A percentile compares a stretch with the other conserved stretches of the same genome.
Evolutionary conservation across 2,329 filamentous ascomycete genomes (phyloP).

Genomic region (Beauveria asiatica): DNA sequence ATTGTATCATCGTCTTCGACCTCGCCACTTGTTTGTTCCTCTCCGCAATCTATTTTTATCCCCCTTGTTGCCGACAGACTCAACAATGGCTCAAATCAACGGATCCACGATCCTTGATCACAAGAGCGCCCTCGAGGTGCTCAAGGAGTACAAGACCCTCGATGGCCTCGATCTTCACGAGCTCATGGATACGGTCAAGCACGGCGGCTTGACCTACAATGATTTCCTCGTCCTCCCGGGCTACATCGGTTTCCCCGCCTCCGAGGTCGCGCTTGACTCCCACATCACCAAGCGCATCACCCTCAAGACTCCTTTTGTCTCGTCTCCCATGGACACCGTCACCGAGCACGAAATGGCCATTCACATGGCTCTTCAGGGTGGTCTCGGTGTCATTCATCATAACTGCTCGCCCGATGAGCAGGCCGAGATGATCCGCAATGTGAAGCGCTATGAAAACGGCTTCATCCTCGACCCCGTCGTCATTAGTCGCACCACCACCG

Average conservation of each 20-base stretch:
- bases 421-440: slow-evolving; percentile 98
- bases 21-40: slow-evolving; percentile 24
- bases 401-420: slow-evolving; percentile 97
- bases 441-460: slow-evolving; percentile 98
- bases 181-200: slow-evolving; percentile 82
- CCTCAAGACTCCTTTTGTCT: slow-evolving; percentile 93
- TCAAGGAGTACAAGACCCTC: slow-evolving; percentile 68
- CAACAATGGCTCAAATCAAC: slow-evolving; percentile 57
- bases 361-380: slow-evolving; percentile 84
- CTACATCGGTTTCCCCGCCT: slow-evolving; percentile 96
- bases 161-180: slow-evolving; percentile 86
- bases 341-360: slow-evolving; percentile 99
- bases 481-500: slow-evolving; percentile 76
- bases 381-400: slow-evolving; percentile 94
- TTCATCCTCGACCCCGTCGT: slow-evolving; percentile 97
- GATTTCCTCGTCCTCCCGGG: slow-evolving; percentile 95
- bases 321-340: slow-evolving; percentile 98
- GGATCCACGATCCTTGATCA: slow-evolving; percentile 59
- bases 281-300: slow-evolving; percentile 92
- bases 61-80: slow-evolving; percentile 22
- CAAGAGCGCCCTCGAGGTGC: slow-evolving; percentile 66
- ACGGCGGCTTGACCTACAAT: slow-evolving; percentile 95
- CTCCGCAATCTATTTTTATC: slow-evolving; percentile 17
- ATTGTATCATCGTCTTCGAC: slow-evolving; percentile 32
- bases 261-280: slow-evolving; percentile 78